Conservation (phyloP, 352 stramenopile species). For the Phytopythium boreale region DNA sequence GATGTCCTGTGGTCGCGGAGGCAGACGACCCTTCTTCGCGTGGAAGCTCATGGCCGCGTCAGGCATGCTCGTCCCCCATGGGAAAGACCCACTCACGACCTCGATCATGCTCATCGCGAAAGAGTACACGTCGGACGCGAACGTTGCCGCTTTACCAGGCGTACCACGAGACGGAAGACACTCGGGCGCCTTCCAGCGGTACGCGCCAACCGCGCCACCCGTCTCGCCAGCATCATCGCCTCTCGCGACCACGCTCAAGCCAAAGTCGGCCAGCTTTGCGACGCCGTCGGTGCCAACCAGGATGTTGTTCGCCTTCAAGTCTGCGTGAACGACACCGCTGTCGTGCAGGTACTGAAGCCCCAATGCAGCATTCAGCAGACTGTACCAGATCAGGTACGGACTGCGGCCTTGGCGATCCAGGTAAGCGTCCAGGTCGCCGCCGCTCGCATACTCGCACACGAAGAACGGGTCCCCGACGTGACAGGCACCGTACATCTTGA, state of each 20-base stretch:
- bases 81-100: conserved; percentile 1
- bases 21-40: neutral
- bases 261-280: conserved; percentile 32
- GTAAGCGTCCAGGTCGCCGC: conserved; percentile 19
- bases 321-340: conserved; percentile 27
- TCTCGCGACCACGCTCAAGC: conserved; percentile 14
- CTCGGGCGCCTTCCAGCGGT: conserved; percentile 27
- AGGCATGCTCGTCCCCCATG: conserved; percentile 2
- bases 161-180: conserved; percentile 11
- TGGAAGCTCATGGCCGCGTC: neutral
- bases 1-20: neutral
- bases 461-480: conserved; percentile 36
- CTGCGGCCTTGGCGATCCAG: conserved; percentile 7
- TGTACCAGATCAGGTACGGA: conserved; percentile 14
- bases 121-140: conserved; percentile 5
- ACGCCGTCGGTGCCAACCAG: conserved; percentile 25
- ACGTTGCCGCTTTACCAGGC: neutral
- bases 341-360: conserved; percentile 32
- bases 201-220: conserved; percentile 16
- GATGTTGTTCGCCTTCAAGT: conserved; percentile 41
- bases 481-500: conserved; percentile 33
- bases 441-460: conserved; percentile 25
- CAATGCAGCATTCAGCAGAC: conserved; percentile 20
- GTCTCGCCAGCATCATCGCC: neutral
- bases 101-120: conserved; percentile 10